Base-by-base conservation (phyloP, 768 basidiomycete species). In the Neoboletus magnificus region DNA sequence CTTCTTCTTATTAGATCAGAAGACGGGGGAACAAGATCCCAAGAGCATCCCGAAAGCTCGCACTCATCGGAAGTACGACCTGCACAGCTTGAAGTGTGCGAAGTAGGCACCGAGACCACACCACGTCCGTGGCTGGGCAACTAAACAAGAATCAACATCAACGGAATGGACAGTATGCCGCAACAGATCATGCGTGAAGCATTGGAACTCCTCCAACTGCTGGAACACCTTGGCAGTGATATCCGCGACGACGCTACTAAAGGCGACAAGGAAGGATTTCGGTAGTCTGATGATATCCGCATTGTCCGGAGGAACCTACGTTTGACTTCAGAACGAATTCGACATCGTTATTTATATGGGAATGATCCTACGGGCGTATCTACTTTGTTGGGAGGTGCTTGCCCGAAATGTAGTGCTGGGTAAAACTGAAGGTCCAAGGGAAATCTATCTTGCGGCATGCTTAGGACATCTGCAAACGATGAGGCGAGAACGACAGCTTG, bases 181-280 rank as follows among this genome's bases (percentile, higher is more conserved):
- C 44, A 74, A 60, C 41, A 83, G 60, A 60, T 86, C 82, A 16
- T 68, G 63, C 10, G 84, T 71, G 48, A 83, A 80, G 71, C 78
- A 79, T 32, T 78, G 76, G 13, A 74, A 77, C 41, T 74, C 73
- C 13, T 80, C 66, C 1, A 77, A 63, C 4, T 77, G 76, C 39
- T 67, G 70, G 43, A 85, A 54, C 2, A 77, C 66, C 48, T 71
- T 74, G 30, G 74, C 68, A 23, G 81, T 60, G 15, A 82, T 65
- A 36, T 81, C 76, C 20, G 80, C 63, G 23, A 82, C 63, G 33
- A 79, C 69, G 33, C 75, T 74, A 44, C 82, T 69, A 52, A 87
- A 77, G 4, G 76, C 66, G 5, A 79, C 71, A 9, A 84, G 62
- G 45, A 78, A 77, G 23, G 74, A 65, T 12, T 72, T 71, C 22